Base-by-base conservation (phyloP, 129 eudicot genomes). In the Artemisia argyi region DNA sequence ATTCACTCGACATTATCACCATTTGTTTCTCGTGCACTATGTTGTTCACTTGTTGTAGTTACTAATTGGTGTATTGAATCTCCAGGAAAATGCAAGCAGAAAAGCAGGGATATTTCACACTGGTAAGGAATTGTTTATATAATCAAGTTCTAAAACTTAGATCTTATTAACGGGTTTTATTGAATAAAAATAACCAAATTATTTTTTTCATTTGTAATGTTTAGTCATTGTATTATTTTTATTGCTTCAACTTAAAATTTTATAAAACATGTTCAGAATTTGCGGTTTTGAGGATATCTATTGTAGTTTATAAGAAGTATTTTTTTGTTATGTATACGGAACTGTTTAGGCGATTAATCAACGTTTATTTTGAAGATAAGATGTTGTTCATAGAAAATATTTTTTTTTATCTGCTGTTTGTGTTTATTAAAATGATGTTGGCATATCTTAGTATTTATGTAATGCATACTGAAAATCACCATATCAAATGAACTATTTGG, bases 71-170 rank as follows among this genome's bases (percentile, higher is more conserved):
- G 9, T 49, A 14, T 63, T n/a, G 15, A 56, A 19, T 5, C 68
- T 76, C 14, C 85, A 86, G 97, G 97, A 91, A 91, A 82, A 85
- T 91, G 97, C 87, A 80, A 76, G 89, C 97, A 24, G 92, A 83
- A 80, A 91, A 81, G 70, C 97, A 91, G 74, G 97, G 92, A 50
- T 91, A 82, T 51, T 91, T 91, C 76, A 88, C 92, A 47, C 72
- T 73, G 90, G 97, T 91, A 85, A 80, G 92, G 42, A 64, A 67
- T 48, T 26, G 12, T 17, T 48, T 28, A 49, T n/a, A 26, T 26
- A 26, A 26, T 26, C 30, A 26, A 26, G 3, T 26, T 26, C 30
- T 26, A 26, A 26, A 26, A 26, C 3, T 26, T 26, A 26, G 30
- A 26, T 26, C 4, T 26, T 26, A 26, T 26, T 26, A 26, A 26